Percentiles rank a stretch among this genome's conserved stretches.
Evolutionary conservation across 2,329 filamentous ascomycete species (phyloP).

Genomic region (Colletotrichum navitas): DNA sequence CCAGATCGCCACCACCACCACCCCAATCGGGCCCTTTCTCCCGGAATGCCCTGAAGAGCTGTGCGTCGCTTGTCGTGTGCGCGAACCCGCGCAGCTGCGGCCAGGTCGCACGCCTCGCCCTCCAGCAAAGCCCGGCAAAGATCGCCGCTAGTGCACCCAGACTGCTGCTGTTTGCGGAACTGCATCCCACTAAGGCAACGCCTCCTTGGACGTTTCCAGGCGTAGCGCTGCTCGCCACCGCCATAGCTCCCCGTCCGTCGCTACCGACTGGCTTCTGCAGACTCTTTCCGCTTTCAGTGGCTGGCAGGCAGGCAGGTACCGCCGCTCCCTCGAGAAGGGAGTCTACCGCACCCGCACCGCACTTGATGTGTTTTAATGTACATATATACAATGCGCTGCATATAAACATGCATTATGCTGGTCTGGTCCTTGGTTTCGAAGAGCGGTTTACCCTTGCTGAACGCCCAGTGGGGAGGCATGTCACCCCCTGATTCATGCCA

Average conservation of each 20-base stretch:
- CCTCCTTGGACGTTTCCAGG: slow-evolving; percentile 29
- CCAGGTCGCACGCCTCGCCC: slow-evolving; percentile 12
- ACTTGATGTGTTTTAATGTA: not conserved
- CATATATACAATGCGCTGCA: slow-evolving; percentile 17
- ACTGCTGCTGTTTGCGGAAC: slow-evolving; percentile 30
- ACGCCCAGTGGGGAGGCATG: slow-evolving; percentile 21
- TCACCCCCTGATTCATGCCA: slow-evolving; percentile 38
- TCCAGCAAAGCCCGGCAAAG: slow-evolving; percentile 1
- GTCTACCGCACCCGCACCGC: slow-evolving; percentile 1
- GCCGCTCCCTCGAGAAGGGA: not conserved
- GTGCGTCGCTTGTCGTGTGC: slow-evolving; percentile 2
- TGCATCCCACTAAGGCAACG: slow-evolving; percentile 4
- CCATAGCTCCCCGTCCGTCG: not conserved
- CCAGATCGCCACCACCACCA: slow-evolving; percentile 26
- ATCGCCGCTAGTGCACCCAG: not conserved
- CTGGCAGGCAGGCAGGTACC: not conserved
- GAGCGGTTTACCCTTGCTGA: slow-evolving; percentile 27
- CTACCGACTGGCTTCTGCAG: slow-evolving; percentile 17
- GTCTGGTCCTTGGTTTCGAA: slow-evolving; percentile 27
- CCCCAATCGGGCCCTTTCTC: slow-evolving; percentile 29
- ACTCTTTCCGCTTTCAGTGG: slow-evolving; percentile 34
- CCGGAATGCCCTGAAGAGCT: slow-evolving; percentile 28
- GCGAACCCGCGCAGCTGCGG: not conserved
- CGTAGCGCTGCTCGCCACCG: slow-evolving; percentile 31
- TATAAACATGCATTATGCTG: slow-evolving; percentile 37